Evolutionary conservation across 148 eudicot species (phyloP).

Genomic region (Nepenthes gracilis): DNA sequence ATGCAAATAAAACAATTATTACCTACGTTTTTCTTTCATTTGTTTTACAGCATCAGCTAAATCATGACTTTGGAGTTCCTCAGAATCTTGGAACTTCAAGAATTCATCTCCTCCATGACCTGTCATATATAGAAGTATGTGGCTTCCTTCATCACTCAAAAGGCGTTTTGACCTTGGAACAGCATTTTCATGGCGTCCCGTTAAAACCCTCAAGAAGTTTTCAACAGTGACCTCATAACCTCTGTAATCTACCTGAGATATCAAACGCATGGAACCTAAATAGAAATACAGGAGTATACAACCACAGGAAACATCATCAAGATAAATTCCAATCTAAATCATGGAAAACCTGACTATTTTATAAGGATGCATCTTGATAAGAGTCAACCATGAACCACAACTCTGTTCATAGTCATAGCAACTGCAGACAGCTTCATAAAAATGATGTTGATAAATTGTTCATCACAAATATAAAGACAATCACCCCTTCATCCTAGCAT

Average conservation of each 20-base stretch:
- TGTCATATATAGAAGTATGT: conserved; percentile 89
- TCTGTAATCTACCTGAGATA: conserved; percentile 84
- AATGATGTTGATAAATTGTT: background rate
- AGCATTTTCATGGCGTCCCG: conserved; percentile 91
- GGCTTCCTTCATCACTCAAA: conserved; percentile 97
- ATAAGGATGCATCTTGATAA: background rate
- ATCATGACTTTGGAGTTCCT: conserved; percentile 99
- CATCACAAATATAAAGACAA: too few species aligned
- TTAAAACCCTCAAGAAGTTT: conserved; percentile 81
- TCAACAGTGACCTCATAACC: conserved; percentile 98
- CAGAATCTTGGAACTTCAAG: conserved; percentile 92
- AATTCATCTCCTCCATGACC: conserved; percentile 99
- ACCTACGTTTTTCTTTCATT: conserved; percentile 98
- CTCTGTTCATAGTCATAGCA: background rate
- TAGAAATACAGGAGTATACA: conserved; percentile 7
- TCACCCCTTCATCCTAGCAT: too few species aligned
- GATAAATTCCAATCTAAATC: background rate
- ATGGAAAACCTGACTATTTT: background rate
- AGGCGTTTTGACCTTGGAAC: conserved; percentile 96
- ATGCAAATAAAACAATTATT: conserved; percentile 7
- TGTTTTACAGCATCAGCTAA: conserved; percentile 98
- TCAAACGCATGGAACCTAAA: conserved; percentile 3
- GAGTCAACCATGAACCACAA: background rate
- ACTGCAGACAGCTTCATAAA: background rate
- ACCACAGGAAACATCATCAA: background rate